A percentile compares a stretch with the other conserved stretches of the same genome.
phyloP scores from a whole-genome alignment of 2,329 filamentous ascomycete genomes.

The Fusarium lateritium region DNA sequence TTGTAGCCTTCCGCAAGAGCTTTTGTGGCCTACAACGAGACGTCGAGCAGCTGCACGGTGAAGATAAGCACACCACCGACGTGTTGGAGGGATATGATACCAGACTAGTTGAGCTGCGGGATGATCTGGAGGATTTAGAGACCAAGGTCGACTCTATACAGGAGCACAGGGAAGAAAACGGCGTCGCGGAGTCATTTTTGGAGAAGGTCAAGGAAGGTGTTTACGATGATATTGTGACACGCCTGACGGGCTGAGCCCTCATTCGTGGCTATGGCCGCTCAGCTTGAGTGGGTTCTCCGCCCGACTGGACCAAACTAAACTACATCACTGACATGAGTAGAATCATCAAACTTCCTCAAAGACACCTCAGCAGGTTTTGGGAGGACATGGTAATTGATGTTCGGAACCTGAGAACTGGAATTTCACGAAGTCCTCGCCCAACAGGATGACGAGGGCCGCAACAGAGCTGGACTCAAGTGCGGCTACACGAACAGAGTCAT shows the following conservation, averaged over 20 bases:
- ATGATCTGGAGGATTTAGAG: conserved; percentile 27
- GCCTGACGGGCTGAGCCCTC: conserved; percentile 12
- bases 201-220: conserved; percentile 20
- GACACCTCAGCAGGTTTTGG: too few species aligned
- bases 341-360: too few species aligned
- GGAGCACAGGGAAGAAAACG: conserved; percentile 27
- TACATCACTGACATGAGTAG: too few species aligned
- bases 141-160: conserved; percentile 30
- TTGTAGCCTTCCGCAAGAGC: conserved; percentile 3
- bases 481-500: too few species aligned
- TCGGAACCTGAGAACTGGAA: too few species aligned
- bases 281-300: too few species aligned
- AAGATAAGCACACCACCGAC: conserved; percentile 16
- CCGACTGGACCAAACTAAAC: too few species aligned
- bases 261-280: background rate
- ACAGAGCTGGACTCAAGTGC: too few species aligned
- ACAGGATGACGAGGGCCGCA: too few species aligned
- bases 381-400: too few species aligned
- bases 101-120: conserved; percentile 16
- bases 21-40: conserved; percentile 9
- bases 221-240: conserved; percentile 22
- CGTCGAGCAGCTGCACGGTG: conserved; percentile 16
- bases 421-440: too few species aligned
- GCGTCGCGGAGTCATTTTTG: conserved; percentile 16
- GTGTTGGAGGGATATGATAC: conserved; percentile 24